These are phyloP conservation scores for Phytophthora niederhauseri DNA, from an alignment of 352 stramenopile species.

Conservation along the genomic window DNA sequence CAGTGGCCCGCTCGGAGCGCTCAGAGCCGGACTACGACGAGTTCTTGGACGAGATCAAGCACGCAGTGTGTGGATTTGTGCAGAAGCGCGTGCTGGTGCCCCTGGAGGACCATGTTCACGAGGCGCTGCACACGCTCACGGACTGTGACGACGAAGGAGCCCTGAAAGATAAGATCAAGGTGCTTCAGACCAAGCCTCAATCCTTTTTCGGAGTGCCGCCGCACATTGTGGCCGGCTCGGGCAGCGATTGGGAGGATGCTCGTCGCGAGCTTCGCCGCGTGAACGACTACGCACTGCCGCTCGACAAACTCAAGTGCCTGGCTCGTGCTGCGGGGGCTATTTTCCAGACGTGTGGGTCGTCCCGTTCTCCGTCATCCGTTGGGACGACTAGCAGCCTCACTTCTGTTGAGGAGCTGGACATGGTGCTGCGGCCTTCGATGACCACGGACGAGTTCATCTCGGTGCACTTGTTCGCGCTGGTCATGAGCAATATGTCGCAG, in stretches of 20 bases:
- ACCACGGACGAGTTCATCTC: slow-evolving; percentile 74
- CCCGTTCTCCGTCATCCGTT: slow-evolving; percentile 24
- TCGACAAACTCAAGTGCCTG: slow-evolving; percentile 80
- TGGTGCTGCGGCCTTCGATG: slow-evolving; percentile 45
- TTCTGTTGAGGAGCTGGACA: slow-evolving; percentile 43
- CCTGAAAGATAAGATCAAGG: slow-evolving; percentile 60
- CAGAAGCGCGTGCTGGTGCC: slow-evolving; percentile 58
- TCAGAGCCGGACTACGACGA: slow-evolving; percentile 60
- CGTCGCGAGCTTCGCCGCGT: slow-evolving; percentile 55
- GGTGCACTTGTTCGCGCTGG: slow-evolving; percentile 63
- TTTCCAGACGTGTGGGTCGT: slow-evolving; percentile 49
- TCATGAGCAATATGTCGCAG: slow-evolving; percentile 54
- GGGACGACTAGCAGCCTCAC: slow-evolving; percentile 37
- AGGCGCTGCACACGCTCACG: slow-evolving; percentile 55
- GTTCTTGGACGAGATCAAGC: slow-evolving; percentile 64
- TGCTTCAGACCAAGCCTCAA: slow-evolving; percentile 56
- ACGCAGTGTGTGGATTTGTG: slow-evolving; percentile 54
- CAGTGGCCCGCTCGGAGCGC: slow-evolving; percentile 34
- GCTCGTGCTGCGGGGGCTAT: slow-evolving; percentile 59
- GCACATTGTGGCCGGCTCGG: slow-evolving; percentile 45
- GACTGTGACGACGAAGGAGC: slow-evolving; percentile 52
- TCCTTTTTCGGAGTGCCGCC: slow-evolving; percentile 60
- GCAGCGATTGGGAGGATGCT: slow-evolving; percentile 63
- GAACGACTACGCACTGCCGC: slow-evolving; percentile 61
- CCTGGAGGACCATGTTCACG: slow-evolving; percentile 68